Evolutionary conservation across 768 basidiomycete genomes (phyloP).

Genomic region (Suillus subalutaceus): DNA sequence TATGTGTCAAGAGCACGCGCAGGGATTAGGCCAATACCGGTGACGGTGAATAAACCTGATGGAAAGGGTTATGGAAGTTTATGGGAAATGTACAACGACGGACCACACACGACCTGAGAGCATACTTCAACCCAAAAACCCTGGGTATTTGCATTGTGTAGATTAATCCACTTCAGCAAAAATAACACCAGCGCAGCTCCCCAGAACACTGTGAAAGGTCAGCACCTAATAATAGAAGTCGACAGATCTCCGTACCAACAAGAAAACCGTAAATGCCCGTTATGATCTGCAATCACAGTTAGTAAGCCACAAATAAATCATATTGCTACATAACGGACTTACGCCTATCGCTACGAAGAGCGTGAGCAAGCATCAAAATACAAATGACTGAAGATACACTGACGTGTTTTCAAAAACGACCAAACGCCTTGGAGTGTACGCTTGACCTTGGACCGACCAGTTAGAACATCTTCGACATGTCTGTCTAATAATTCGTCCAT

Average conservation of each 20-base stretch:
- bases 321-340: slow-evolving; percentile 31
- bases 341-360: slow-evolving; percentile 63
- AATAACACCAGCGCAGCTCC: slow-evolving; percentile 83
- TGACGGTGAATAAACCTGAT: slow-evolving; percentile 74
- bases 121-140: slow-evolving; percentile 83
- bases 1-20: slow-evolving; percentile 77
- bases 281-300: slow-evolving; percentile 5
- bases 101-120: slow-evolving; percentile 78
- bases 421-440: slow-evolving; percentile 72
- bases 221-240: background rate
- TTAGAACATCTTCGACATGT: slow-evolving; percentile 79
- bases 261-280: slow-evolving; percentile 80
- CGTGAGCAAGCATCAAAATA: slow-evolving; percentile 1
- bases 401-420: slow-evolving; percentile 85
- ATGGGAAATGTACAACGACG: slow-evolving; percentile 9
- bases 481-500: slow-evolving; percentile 59
- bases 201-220: slow-evolving; percentile 66
- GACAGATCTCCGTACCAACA: slow-evolving; percentile 49
- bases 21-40: slow-evolving; percentile 80
- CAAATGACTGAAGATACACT: slow-evolving; percentile 26
- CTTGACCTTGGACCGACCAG: slow-evolving; percentile 57
- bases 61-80: background rate
- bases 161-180: slow-evolving; percentile 66
- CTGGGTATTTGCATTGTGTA: slow-evolving; percentile 68
- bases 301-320: background rate